Base-by-base conservation (phyloP, 805 yeast genomes). In the Lachancea sp. region DNA sequence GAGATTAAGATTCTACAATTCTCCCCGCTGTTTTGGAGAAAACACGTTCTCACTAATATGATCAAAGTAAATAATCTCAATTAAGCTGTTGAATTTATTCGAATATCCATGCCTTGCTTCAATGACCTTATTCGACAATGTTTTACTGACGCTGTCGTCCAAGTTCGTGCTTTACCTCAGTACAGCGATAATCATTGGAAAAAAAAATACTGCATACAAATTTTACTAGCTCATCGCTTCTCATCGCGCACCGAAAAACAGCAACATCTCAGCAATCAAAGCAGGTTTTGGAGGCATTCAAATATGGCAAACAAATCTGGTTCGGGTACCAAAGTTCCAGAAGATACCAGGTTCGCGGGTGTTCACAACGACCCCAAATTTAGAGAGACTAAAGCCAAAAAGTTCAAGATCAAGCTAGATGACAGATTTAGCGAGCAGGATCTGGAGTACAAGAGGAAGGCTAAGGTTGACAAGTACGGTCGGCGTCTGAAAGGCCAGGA, bases 321-420 rank as follows among this genome's bases (percentile, higher is more conserved):
- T 7, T 47, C 49, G 22, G 50, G 46, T 29, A 53, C 54, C 42
- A 68, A 73, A 5, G 67, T 73, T 5, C 74, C 81, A 2, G 57
- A 65, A 2, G 98, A 93, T 67, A 75, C 82, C 19, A 78, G 98
- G 61, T 91, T 91, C 64, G 67, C 84, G 8, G 71, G 80, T 8
- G 83, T 91, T 6, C 87, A 83, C 55, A 78, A 75, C 52, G 99
- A 93, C 65, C 98, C 98, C 3, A 74, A 96, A 51, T 93, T 91
- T 69, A 82, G 78, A 49, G 67, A 79, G 20, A 90, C 96, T 2
- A 82, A 74, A 57, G 74, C 73, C 61, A 81, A 79, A 54, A 79
- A 82, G 46, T 67, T 81, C 49, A 85, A 83, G 60, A 84, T 88
- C 32, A 79, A 85, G 54, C 73, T 93, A 19, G 99, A 93, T 66